Conservation (phyloP, 306 rosid species). For the Aeschynomene evenia region DNA sequence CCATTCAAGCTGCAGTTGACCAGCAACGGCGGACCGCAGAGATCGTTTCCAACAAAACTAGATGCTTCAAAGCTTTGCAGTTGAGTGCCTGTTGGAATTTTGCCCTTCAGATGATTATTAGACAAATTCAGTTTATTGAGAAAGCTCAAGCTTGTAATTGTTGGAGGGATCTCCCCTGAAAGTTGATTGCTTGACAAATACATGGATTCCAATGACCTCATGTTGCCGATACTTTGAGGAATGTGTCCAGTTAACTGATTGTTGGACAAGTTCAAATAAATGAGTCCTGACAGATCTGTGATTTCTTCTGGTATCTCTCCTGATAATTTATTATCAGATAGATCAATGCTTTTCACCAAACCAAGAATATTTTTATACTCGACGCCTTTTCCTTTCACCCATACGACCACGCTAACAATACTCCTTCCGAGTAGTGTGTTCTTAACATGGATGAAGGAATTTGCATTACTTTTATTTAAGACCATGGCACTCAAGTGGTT, state of each 20-base stretch:
- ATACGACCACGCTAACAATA: background rate
- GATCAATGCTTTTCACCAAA: background rate
- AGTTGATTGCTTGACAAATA: conserved; percentile 37
- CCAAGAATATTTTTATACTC: background rate
- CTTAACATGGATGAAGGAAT: background rate
- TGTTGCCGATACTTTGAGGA: conserved; percentile 22
- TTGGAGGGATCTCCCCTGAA: conserved; percentile 13
- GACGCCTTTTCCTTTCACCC: conserved; percentile 21
- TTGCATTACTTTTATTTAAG: background rate
- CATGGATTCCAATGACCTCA: background rate
- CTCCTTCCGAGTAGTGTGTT: background rate
- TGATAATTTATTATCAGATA: background rate
- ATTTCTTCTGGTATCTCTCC: background rate
- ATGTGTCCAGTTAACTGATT: conserved; percentile 9
- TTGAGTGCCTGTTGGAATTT: conserved; percentile 16
- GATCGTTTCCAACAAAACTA: conserved; percentile 16
- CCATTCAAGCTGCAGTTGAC: background rate
- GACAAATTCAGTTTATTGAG: background rate
- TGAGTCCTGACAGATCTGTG: background rate
- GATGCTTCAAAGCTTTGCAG: conserved; percentile 34
- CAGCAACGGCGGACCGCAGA: conserved; percentile 23
- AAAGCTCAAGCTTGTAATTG: background rate
- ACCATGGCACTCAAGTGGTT: conserved; percentile 21
- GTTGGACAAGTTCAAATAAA: background rate
- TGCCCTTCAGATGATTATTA: background rate